Evolutionary conservation across 2,329 filamentous ascomycete species (phyloP), one percentile per base, ranked within the genome.

Genomic region (Fragosphaeria purpurea): DNA sequence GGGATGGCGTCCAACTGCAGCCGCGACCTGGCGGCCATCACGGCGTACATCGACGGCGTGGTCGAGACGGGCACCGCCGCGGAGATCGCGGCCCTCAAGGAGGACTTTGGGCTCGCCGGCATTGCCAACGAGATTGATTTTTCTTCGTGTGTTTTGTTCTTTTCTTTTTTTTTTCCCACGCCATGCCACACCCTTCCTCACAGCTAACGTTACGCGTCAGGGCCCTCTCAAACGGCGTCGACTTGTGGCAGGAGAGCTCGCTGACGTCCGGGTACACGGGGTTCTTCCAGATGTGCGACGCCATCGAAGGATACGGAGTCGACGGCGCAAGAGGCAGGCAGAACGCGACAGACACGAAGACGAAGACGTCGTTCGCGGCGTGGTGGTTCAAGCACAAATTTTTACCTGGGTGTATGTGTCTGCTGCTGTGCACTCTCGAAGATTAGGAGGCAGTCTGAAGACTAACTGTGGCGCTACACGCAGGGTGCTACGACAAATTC

Each of bases 1-100:
- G 77, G 76, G 7, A 80, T 81, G 75, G 70, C 78, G 6, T 60
- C 67, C 56, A 82, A 82, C 61, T 82, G 78, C 64, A 78, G 72
- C 59, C 65, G 59, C 3, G 76, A 80, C 58, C 63, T 79, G 34
- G 61, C 67, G 1, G 64, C 67, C 4, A 75, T 82, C 13, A 66
- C 79, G 39, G 68, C 75, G 7, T 64, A 81, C 55, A 66, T 81
- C n/a, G 77, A 82, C 59, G 65, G 62, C 48, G 66, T 74, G 32
- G 64, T 70, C 22, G 60, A 63, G 30, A 64, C 67, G 34, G 72
- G 73, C 12, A 70, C 66, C 6, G 11, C 11, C 11, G 31, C 32
- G 1, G 40, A 45, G 12, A 12, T 53, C 3, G 35, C 4, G 11
- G 13, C 12, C 1, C 37, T 53, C 34, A 50, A 53, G 41, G 44